Percentiles rank a stretch among this genome's conserved stretches.
These are phyloP conservation scores for Colletotrichum tropicicola DNA, from an alignment of 2,329 filamentous ascomycete genomes.

Conservation along the genomic window DNA sequence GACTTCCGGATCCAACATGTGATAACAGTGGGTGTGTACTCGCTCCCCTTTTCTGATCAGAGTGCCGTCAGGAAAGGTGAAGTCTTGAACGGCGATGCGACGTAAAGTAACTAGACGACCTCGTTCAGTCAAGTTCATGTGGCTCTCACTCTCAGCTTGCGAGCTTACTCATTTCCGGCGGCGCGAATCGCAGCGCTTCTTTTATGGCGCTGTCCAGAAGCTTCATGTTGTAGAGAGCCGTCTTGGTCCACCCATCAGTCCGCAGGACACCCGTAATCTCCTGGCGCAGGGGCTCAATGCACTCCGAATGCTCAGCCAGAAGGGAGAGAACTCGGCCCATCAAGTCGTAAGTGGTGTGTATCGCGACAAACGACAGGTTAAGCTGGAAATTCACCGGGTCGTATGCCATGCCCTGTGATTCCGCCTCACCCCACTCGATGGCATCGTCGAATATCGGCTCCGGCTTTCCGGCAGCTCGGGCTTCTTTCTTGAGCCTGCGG, in stretches of 20 bases:
- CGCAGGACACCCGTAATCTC: conserved; percentile 48
- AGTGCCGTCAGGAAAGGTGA: neutral
- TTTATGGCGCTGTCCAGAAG: conserved; percentile 52
- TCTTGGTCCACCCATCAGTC: conserved; percentile 46
- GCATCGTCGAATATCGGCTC: conserved; percentile 41
- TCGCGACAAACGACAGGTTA: conserved; percentile 73
- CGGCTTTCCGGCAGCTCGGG: neutral
- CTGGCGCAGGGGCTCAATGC: conserved; percentile 48
- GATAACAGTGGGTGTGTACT: neutral
- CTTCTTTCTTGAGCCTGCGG: conserved; percentile 34
- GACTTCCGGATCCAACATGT: neutral
- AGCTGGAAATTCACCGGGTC: conserved; percentile 75
- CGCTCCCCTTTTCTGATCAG: neutral
- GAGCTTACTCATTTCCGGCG: neutral
- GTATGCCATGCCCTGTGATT: conserved; percentile 65
- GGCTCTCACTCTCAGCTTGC: neutral
- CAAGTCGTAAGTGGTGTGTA: conserved; percentile 51
- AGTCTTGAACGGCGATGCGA: neutral
- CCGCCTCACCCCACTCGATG: conserved; percentile 52
- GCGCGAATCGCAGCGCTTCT: conserved; percentile 41
- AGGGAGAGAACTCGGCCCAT: conserved; percentile 48
- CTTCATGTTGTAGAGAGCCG: conserved; percentile 46
- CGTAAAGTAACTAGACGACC: neutral
- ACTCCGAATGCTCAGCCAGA: conserved; percentile 47
- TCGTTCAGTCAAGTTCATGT: too few species aligned